Percentiles rank a stretch among this genome's conserved stretches.
phyloP scores from a whole-genome alignment of 768 basidiomycete genomes.

The Russula ochroleuca region DNA sequence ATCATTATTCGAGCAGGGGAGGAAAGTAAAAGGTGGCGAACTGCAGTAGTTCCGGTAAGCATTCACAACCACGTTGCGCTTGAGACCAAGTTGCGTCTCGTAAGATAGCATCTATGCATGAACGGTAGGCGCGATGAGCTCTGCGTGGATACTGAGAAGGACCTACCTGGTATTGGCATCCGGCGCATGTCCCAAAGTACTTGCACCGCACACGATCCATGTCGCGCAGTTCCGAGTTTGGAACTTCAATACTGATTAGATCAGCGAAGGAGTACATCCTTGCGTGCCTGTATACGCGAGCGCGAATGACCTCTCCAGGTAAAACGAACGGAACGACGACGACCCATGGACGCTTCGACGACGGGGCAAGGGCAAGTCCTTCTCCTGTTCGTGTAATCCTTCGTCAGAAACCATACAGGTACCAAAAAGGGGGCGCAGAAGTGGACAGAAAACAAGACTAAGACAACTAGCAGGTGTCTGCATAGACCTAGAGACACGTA shows the following conservation, averaged over 20 bases:
- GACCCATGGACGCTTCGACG: constrained; percentile 62
- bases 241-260: constrained; percentile 56
- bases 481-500: constrained; percentile 32
- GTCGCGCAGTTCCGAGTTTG: constrained; percentile 66
- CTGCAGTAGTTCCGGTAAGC: constrained; percentile 78
- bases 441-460: background rate
- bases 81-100: constrained; percentile 77
- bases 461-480: background rate
- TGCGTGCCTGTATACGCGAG: constrained; percentile 64
- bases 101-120: constrained; percentile 77
- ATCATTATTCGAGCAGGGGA: constrained; percentile 8
- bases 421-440: no score
- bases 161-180: constrained; percentile 93
- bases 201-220: constrained; percentile 63
- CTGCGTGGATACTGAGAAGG: background rate
- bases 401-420: background rate
- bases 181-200: constrained; percentile 86
- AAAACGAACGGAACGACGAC: constrained; percentile 80
- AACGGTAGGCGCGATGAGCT: background rate
- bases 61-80: constrained; percentile 78
- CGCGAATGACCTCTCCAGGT: constrained; percentile 75
- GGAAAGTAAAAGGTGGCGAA: constrained; percentile 28
- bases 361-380: constrained; percentile 54
- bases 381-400: constrained; percentile 45
- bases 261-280: constrained; percentile 75